These are phyloP conservation scores for Backusella luteola DNA, from an alignment of 192 early-diverging fungal species.

Conservation along the genomic window DNA sequence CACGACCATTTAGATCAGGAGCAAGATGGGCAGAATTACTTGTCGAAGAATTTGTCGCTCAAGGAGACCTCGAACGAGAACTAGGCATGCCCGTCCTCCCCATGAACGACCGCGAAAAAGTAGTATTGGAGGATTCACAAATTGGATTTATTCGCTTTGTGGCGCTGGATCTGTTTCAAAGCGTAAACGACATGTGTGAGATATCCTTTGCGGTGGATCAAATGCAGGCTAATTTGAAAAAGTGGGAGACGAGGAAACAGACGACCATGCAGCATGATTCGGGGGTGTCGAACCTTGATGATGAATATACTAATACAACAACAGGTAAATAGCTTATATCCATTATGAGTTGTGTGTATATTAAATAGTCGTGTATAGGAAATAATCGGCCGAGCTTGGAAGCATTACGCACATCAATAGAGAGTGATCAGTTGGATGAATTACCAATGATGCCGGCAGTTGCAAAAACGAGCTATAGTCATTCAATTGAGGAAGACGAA, in stretches of 20 bases:
- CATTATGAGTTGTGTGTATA: not conserved
- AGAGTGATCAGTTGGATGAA: not conserved
- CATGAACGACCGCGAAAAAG: slow-evolving; percentile 48
- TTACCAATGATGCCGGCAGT: slow-evolving; percentile 10
- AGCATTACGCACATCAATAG: not conserved
- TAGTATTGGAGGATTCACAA: slow-evolving; percentile 42
- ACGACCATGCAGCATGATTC: slow-evolving; percentile 19
- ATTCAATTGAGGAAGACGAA: not conserved
- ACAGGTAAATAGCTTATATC: too few species aligned
- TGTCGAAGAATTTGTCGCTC: slow-evolving; percentile 64
- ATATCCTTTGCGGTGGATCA: slow-evolving; percentile 26
- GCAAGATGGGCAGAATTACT: slow-evolving; percentile 65
- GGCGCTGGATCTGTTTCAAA: slow-evolving; percentile 49
- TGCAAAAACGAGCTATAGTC: not conserved
- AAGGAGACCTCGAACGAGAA: slow-evolving; percentile 71
- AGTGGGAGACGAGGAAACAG: slow-evolving; percentile 21
- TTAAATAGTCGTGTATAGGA: not conserved
- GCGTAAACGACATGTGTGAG: slow-evolving; percentile 28
- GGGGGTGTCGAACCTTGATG: slow-evolving; percentile 13
- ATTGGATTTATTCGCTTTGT: slow-evolving; percentile 47
- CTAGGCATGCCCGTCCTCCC: slow-evolving; percentile 58
- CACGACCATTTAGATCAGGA: slow-evolving; percentile 66
- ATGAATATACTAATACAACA: not conserved
- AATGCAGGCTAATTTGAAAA: slow-evolving; percentile 26
- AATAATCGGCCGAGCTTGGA: not conserved